phyloP scores from a whole-genome alignment of 108 stramenopile genomes.

The Mediolabrus comicus region DNA sequence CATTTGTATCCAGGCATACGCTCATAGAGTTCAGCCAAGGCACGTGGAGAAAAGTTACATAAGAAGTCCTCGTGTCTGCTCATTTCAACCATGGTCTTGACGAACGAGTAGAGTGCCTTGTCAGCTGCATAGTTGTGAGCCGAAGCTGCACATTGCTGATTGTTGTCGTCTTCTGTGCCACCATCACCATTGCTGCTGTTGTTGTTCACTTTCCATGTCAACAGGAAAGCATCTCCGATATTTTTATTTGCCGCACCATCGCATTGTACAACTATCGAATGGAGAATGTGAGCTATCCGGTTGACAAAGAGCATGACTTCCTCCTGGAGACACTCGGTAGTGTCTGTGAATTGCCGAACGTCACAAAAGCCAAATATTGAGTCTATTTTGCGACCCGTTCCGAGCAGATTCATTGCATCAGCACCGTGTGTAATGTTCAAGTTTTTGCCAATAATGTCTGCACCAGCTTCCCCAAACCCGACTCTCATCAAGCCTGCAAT shows the following conservation, averaged over 20 bases:
- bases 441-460: slow-evolving; percentile 79
- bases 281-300: slow-evolving; percentile 66
- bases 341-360: slow-evolving; percentile 79
- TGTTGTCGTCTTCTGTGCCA: too few relatives aligned
- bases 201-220: slow-evolving; percentile 72
- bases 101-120: slow-evolving; percentile 55
- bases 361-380: slow-evolving; percentile 83
- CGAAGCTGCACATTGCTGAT: slow-evolving; percentile 2
- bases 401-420: slow-evolving; percentile 49
- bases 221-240: slow-evolving; percentile 82
- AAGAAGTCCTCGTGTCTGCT: slow-evolving; percentile 54
- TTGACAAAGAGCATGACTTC: slow-evolving; percentile 87
- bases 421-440: slow-evolving; percentile 42
- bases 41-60: slow-evolving; percentile 56
- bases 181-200: too few relatives aligned
- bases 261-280: slow-evolving; percentile 56
- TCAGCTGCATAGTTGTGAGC: slow-evolving; percentile 48
- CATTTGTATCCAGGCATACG: slow-evolving; percentile 63
- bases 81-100: slow-evolving; percentile 66
- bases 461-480: slow-evolving; percentile 86
- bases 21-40: slow-evolving; percentile 52
- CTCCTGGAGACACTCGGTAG: slow-evolving; percentile 80
- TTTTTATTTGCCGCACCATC: slow-evolving; percentile 80
- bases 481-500: slow-evolving; percentile 80
- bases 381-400: slow-evolving; percentile 60